These are phyloP conservation scores for Talaromyces sp. DNA, from an alignment of 2,329 filamentous ascomycete species.

Conservation along the genomic window DNA sequence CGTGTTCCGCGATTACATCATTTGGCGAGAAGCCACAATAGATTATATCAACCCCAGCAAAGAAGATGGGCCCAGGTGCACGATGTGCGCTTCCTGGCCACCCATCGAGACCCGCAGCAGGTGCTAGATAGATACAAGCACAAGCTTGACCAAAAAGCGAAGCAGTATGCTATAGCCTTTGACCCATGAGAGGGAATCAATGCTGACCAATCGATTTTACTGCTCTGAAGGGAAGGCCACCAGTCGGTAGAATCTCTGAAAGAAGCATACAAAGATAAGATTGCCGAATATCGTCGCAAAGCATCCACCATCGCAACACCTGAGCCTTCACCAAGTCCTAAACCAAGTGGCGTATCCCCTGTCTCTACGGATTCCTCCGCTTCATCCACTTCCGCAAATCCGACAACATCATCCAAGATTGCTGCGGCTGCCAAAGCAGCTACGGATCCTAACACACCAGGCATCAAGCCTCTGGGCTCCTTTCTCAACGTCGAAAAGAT, in stretches of 20 bases:
- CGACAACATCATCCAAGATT: slow-evolving; percentile 21
- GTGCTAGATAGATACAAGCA: slow-evolving; percentile 81
- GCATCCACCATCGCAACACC: slow-evolving; percentile 56
- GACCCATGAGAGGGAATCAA: not conserved
- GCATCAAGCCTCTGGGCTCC: slow-evolving; percentile 62
- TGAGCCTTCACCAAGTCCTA: slow-evolving; percentile 27
- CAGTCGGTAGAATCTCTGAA: slow-evolving; percentile 60
- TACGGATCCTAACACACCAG: slow-evolving; percentile 41
- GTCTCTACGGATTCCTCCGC: slow-evolving; percentile 9
- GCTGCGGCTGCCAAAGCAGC: slow-evolving; percentile 35
- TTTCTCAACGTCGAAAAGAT: slow-evolving; percentile 80
- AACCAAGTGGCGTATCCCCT: not conserved
- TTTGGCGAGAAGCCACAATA: slow-evolving; percentile 33
- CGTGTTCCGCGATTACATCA: slow-evolving; percentile 51
- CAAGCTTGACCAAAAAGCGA: slow-evolving; percentile 80
- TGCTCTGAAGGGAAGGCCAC: slow-evolving; percentile 56
- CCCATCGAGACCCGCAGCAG: slow-evolving; percentile 62
- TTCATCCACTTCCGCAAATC: slow-evolving; percentile 5
- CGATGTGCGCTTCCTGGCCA: slow-evolving; percentile 84
- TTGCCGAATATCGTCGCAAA: slow-evolving; percentile 65
- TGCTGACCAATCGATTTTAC: not conserved
- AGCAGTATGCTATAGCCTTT: slow-evolving; percentile 48
- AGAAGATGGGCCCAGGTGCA: slow-evolving; percentile 88
- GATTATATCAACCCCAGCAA: slow-evolving; percentile 50
- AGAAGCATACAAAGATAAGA: slow-evolving; percentile 80